phyloP scores from a whole-genome alignment of 1,284 basidiomycete species.

The Neonothopanus nambi region DNA sequence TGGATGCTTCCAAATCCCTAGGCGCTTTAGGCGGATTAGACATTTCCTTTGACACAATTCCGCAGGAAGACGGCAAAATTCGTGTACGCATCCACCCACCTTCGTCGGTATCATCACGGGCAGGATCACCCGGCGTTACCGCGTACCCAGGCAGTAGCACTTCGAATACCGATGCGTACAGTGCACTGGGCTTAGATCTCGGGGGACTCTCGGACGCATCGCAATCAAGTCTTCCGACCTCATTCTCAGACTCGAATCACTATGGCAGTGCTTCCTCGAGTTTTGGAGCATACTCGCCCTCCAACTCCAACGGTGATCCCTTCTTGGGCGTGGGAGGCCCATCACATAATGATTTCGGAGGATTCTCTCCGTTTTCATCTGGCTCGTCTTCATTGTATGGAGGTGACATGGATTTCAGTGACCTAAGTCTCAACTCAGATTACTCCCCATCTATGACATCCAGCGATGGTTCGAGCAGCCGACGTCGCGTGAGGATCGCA shows the following conservation, averaged over 20 bases:
- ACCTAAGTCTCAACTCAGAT: slow-evolving; percentile 35
- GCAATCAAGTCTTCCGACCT: not conserved
- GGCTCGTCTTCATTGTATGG: slow-evolving; percentile 30
- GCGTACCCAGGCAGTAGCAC: slow-evolving; percentile 14
- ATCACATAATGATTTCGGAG: slow-evolving; percentile 36
- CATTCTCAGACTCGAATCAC: slow-evolving; percentile 9
- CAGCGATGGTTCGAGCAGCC: slow-evolving; percentile 20
- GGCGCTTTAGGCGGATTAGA: slow-evolving; percentile 58
- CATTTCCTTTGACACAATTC: slow-evolving; percentile 68
- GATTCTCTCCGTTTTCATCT: slow-evolving; percentile 32
- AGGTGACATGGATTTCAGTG: slow-evolving; percentile 30
- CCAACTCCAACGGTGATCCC: slow-evolving; percentile 40
- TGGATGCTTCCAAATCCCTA: slow-evolving; percentile 47
- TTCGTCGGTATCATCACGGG: slow-evolving; percentile 44
- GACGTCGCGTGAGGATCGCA: slow-evolving; percentile 60
- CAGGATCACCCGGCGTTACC: slow-evolving; percentile 33
- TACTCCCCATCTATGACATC: slow-evolving; percentile 24
- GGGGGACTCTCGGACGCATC: slow-evolving; percentile 10
- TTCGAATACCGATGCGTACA: slow-evolving; percentile 4
- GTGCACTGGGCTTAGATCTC: slow-evolving; percentile 6
- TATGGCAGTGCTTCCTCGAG: slow-evolving; percentile 26
- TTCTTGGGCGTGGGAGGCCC: slow-evolving; percentile 53
- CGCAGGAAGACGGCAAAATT: slow-evolving; percentile 67
- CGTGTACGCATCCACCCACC: slow-evolving; percentile 70
- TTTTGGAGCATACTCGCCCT: slow-evolving; percentile 22